Evolutionary conservation across 2,329 filamentous ascomycete genomes (phyloP), one percentile per base, ranked within the genome.

Genomic region (Microsporum audouinii): DNA sequence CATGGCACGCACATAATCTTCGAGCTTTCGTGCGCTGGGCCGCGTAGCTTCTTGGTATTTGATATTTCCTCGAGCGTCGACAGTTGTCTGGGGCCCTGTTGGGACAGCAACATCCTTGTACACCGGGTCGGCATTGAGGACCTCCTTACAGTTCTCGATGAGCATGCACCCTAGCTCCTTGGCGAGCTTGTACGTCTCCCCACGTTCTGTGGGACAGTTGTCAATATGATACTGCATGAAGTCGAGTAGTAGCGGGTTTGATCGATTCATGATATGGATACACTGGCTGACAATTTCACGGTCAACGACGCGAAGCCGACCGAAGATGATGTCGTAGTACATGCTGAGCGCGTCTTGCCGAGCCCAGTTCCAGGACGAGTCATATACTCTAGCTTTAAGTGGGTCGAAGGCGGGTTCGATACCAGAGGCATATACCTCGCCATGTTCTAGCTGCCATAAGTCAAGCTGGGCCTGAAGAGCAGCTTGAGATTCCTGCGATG

Each of bases 161-260:
- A 99, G 86, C 77, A 95, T 89, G 71, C 89, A 82, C 39, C 90
- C 92, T 29, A 99, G 87, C 75, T 94, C 86, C 79, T 99, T 96
- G 49, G 94, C 94, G n/a, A 99, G 85, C 77, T 94, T 84, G 77
- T 99, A 99, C 1, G 94, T 99, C 78, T 99, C 94, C 62, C 94
- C 94, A 58, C 92, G 88, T 71, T 99, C 91, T 0, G 91, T 91
- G 0, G 94, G 94, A 78, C 92, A 97, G 79, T 97, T 94, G 71
- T 99, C 94, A 71, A 99, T 99, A 78, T 99, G 94, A 70, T 99
- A 97, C 73, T 99, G 94, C 94, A 99, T 99, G 77, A 96, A 99
- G 68, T 99, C 92, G 62, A 99, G 83, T 1, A 99, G 84, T 39
- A 89, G 88, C 1, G 94, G 94, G 73, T 97, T 99, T 38, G 94